Base-by-base conservation (phyloP, 371 early-diverging fungal genomes). In the Smittium culicis region DNA sequence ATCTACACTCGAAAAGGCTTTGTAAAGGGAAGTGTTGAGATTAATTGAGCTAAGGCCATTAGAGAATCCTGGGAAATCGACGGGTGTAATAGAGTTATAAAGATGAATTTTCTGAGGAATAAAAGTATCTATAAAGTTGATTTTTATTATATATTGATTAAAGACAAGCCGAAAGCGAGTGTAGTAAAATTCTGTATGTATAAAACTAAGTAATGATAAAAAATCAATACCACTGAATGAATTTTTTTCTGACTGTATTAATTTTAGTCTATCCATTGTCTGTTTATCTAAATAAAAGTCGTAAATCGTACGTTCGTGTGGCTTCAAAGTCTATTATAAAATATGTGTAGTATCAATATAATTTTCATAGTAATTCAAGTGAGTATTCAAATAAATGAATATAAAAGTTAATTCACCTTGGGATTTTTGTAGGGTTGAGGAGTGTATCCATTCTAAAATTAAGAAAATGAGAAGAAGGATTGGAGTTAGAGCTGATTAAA, bases 1-100 rank as follows among this genome's bases (percentile, higher is more conserved):
- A 74, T 96, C 95, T 0, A 85, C 75, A 54, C 81, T 83, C 54
- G 88, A 86, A 67, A 87, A 85, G 1, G 88, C 91, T 72, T 92
- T 92, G 55, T 66, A 66, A 24, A 66, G 33, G 1, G 67, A 32
- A 16, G 67, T 54, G 14, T 64, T 64, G 14, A 64, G 30, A 17
- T 17, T 27, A 16, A 34, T 29, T 25, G 24, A 24, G 20, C 35
- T 24, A 8, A 64, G 34, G 29, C 65, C 54, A 28, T 64, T n/a
- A 14, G 27, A 34, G 16, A 34, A 34, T 1, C 65, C 65, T 25
- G 65, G 65, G 8, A 34, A 11, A 8, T 64, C 65, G 17, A 64
- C 35, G 3, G 65, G 65, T 2, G 65, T 64, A 24, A 64, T 29
- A 24, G 65, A 64, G 5, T 29, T 31, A 34, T 64, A 64, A 35